phyloP scores from a whole-genome alignment of 495 filamentous ascomycete genomes.

The Cryomyces antarcticus region DNA sequence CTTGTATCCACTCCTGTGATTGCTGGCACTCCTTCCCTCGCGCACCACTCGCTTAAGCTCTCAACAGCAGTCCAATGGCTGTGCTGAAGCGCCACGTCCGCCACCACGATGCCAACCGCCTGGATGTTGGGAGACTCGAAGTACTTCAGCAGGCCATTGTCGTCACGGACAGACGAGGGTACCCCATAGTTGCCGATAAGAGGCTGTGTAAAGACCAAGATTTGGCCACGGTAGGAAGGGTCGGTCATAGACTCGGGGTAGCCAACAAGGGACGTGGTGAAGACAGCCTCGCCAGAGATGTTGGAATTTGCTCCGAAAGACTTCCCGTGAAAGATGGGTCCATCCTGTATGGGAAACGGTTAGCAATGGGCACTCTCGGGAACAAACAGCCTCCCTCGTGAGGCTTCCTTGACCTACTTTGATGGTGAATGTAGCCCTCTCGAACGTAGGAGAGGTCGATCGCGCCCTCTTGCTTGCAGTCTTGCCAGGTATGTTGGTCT shows the following conservation, averaged over 20 bases:
- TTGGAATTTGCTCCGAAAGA: slow-evolving; percentile 83
- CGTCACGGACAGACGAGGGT: slow-evolving; percentile 54
- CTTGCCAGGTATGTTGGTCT: slow-evolving; percentile 40
- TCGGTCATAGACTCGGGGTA: slow-evolving; percentile 98
- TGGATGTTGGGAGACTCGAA: slow-evolving; percentile 96
- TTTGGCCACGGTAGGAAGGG: slow-evolving; percentile 96
- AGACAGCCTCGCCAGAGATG: slow-evolving; percentile 85
- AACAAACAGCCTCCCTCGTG: not conserved
- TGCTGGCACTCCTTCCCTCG: slow-evolving; percentile 82
- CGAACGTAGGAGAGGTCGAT: slow-evolving; percentile 38
- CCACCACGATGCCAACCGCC: slow-evolving; percentile 84
- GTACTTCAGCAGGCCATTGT: slow-evolving; percentile 66
- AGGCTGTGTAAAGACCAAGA: slow-evolving; percentile 95
- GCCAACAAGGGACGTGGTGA: slow-evolving; percentile 81
- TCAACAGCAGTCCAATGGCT: slow-evolving; percentile 98
- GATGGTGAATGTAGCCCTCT: slow-evolving; percentile 87
- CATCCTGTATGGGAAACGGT: slow-evolving; percentile 31
- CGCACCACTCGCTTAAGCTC: slow-evolving; percentile 83
- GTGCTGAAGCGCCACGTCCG: slow-evolving; percentile 81
- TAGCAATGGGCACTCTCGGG: slow-evolving; percentile 2
- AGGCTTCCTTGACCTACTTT: slow-evolving; percentile 30
- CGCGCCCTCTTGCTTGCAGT: slow-evolving; percentile 23
- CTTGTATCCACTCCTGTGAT: slow-evolving; percentile 95
- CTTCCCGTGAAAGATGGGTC: slow-evolving; percentile 81
- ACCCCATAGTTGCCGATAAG: slow-evolving; percentile 98